These are phyloP conservation scores for Globisporangium camurandrum DNA, from an alignment of 352 stramenopile genomes.

Conservation along the genomic window DNA sequence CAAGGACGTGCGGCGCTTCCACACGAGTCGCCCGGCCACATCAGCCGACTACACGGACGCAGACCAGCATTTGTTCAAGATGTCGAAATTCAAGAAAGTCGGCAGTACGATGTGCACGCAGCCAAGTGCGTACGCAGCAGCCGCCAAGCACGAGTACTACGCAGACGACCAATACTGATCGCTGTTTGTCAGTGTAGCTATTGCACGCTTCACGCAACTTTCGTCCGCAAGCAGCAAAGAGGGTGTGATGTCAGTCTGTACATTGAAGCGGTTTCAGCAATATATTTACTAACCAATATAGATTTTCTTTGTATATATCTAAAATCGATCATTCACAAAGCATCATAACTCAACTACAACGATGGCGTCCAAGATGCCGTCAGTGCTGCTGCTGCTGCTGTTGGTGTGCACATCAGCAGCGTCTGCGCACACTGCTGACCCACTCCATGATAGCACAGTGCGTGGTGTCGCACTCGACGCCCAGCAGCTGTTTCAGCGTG, in stretches of 20 bases:
- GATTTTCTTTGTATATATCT: background rate
- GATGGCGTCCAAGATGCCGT: background rate
- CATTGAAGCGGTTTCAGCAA: background rate
- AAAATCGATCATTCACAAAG: background rate
- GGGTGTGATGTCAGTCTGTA: too few relatives aligned
- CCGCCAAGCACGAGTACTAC: constrained; percentile 7
- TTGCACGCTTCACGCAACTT: too few relatives aligned
- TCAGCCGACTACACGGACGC: too few relatives aligned
- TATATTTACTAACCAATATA: background rate
- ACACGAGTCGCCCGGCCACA: constrained; percentile 20
- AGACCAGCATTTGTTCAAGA: constrained; percentile 51
- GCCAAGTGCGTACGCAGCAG: constrained; percentile 18
- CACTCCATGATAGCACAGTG: constrained; percentile 5
- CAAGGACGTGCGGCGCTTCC: constrained; percentile 60
- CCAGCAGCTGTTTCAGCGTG: constrained; percentile 15
- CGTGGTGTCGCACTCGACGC: constrained; percentile 34
- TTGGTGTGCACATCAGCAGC: background rate
- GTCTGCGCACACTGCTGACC: background rate
- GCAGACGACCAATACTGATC: constrained; percentile 6
- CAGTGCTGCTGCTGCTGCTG: constrained; percentile 1
- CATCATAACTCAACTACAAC: background rate
- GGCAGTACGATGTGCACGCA: constrained; percentile 60
- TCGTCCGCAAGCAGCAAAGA: too few relatives aligned
- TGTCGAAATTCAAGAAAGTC: constrained; percentile 84
- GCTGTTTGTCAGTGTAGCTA: background rate